phyloP scores from a whole-genome alignment of 257 asterid genomes.

The Lavandula angustifolia region DNA sequence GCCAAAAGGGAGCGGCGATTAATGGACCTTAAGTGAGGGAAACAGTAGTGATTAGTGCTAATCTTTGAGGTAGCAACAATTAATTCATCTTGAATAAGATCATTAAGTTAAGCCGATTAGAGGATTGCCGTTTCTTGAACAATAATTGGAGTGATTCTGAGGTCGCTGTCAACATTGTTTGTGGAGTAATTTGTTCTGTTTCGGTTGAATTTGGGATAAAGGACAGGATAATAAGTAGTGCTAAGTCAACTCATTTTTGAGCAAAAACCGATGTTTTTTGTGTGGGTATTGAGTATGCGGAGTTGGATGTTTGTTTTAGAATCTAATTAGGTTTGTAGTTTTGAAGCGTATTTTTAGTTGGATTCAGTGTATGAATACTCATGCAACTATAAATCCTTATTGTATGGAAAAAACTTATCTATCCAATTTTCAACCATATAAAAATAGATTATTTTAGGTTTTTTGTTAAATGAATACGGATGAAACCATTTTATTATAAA shows the following conservation, averaged over 20 bases:
- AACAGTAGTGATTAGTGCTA: slow-evolving; percentile 27
- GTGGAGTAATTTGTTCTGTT: slow-evolving; percentile 32
- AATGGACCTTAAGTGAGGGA: slow-evolving; percentile 13
- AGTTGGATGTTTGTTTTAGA: no score
- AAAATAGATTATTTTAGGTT: no score
- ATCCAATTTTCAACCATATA: no score
- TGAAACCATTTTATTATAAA: no score
- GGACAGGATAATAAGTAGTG: slow-evolving; percentile 22
- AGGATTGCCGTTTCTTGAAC: slow-evolving; percentile 36
- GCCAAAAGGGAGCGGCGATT: slow-evolving; percentile 36
- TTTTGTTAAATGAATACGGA: no score
- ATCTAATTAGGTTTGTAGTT: no score
- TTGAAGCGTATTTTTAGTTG: no score
- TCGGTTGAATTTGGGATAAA: slow-evolving; percentile 28
- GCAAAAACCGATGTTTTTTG: slow-evolving; percentile 24
- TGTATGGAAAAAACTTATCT: no score
- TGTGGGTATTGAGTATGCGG: no score
- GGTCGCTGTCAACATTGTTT: slow-evolving; percentile 46
- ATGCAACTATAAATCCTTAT: no score
- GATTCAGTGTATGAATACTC: no score
- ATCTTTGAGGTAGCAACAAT: slow-evolving; percentile 29
- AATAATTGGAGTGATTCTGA: slow-evolving; percentile 27
- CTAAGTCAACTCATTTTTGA: slow-evolving; percentile 25
- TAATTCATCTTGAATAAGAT: slow-evolving; percentile 23
- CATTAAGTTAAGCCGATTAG: slow-evolving; percentile 40